Evolutionary conservation across 257 asterid genomes (phyloP).

Genomic region (Henckelia pumila): DNA sequence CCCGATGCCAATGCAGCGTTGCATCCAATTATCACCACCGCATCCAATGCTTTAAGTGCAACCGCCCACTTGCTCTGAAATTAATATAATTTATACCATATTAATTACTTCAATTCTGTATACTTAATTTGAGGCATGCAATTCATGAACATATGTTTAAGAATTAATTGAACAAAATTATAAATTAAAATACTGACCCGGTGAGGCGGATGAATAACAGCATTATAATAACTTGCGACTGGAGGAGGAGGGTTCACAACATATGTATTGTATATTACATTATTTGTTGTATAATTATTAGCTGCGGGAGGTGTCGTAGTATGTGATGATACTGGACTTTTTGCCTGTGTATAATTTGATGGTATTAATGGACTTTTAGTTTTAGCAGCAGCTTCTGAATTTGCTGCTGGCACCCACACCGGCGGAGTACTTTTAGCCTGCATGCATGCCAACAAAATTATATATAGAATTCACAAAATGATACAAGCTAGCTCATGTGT

Average conservation of each 20-base stretch:
- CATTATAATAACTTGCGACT: constrained; percentile 1
- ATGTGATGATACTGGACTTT: background rate
- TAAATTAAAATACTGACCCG: background rate
- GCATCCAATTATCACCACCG: constrained; percentile 31
- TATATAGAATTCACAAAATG: too few species aligned
- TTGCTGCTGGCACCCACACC: background rate
- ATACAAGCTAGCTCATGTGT: too few species aligned
- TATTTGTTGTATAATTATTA: background rate
- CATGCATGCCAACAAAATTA: too few species aligned
- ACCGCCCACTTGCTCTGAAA: constrained; percentile 23
- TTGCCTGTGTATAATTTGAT: background rate
- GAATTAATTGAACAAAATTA: background rate
- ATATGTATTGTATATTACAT: constrained; percentile 2
- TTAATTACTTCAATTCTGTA: too few species aligned
- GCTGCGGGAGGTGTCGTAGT: background rate
- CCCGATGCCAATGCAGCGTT: constrained; percentile 3
- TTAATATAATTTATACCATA: too few species aligned
- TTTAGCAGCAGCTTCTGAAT: too few species aligned
- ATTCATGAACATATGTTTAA: too few species aligned
- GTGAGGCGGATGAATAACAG: constrained; percentile 1
- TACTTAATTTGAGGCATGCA: too few species aligned
- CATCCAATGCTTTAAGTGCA: constrained; percentile 29
- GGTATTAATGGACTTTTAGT: background rate
- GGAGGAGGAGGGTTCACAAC: constrained; percentile 1
- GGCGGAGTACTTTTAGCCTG: background rate